Evolutionary conservation across 2,329 filamentous ascomycete genomes (phyloP), one percentile per base, ranked within the genome.

Genomic region (Claviceps sp.): DNA sequence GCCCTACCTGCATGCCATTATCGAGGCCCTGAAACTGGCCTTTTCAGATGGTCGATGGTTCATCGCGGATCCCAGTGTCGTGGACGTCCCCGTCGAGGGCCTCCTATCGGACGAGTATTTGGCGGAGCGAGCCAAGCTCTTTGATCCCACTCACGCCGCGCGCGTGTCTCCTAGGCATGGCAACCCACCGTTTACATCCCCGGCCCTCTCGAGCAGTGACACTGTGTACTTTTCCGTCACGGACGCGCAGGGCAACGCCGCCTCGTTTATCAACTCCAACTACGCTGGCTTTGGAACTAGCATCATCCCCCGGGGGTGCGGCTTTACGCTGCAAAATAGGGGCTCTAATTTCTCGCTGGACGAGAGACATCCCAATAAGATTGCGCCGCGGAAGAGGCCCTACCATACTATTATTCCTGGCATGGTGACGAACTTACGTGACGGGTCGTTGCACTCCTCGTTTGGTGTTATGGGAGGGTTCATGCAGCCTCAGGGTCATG

Each of bases 351-450:
- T 98, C 69, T 81, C 77, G 1, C 77, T 98, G 0, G 70, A 78
- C 24, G 65, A 74, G 0, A 71, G 71, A 1, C 90, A 95, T 62
- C 88, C 90, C 1, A 97, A 97, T 63, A 77, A 75, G 20, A 74
- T 95, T 14, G 86, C 80, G 7, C 87, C 89, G 0, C 74, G 82
- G 37, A 97, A 97, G 72, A 71, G 93, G 46, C 93, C 93, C 0
- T 98, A 97, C 69, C 93, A 97, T 68, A 98, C 93, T 51, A 97
- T 98, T 66, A 98, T 98, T 61, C 91, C 93, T 0, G 91, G 86
- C 0, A 77, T 97, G 66, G 81, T 91, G 18, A 97, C 93, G 0
- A 88, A 93, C 59, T 65, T 79, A 18, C 70, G 72, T 4, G 88
- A 94, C 59, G 79, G 80, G 26, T 83, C 78, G 48, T 70, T 97